These are phyloP conservation scores for Teratosphaeria viscida DNA, from an alignment of 2,329 filamentous ascomycete species.

Conservation along the genomic window DNA sequence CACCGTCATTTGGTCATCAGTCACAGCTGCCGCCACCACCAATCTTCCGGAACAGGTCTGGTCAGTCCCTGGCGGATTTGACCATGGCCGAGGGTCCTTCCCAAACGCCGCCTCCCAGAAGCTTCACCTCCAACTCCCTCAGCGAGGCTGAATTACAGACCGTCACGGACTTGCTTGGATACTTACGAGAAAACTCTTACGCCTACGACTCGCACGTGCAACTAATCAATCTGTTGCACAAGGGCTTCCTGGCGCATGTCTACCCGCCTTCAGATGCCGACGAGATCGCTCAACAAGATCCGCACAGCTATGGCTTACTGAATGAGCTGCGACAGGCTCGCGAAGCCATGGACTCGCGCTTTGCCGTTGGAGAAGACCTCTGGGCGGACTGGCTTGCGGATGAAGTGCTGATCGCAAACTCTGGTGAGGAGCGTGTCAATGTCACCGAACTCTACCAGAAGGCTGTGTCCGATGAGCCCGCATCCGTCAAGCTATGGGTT, in stretches of 20 bases:
- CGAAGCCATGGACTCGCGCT: constrained; percentile 50
- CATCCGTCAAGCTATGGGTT: constrained; percentile 64
- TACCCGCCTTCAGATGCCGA: constrained; percentile 9
- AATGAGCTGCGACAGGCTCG: constrained; percentile 40
- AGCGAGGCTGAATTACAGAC: constrained; percentile 33
- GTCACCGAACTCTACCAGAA: constrained; percentile 63
- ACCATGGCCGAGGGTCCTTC: constrained; percentile 38
- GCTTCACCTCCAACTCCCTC: constrained; percentile 32
- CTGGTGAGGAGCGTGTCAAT: constrained; percentile 55
- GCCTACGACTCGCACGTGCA: constrained; percentile 39
- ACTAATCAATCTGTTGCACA: constrained; percentile 39
- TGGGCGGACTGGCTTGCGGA: constrained; percentile 73
- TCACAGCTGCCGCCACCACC: constrained; percentile 7
- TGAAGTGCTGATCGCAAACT: constrained; percentile 50
- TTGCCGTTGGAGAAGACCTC: constrained; percentile 63
- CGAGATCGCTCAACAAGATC: constrained; percentile 16
- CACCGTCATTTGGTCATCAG: constrained; percentile 14
- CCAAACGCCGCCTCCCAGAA: constrained; percentile 31
- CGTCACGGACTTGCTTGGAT: constrained; percentile 34
- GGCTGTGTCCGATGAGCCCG: constrained; percentile 60
- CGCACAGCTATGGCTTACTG: constrained; percentile 35
- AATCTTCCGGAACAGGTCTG: constrained; percentile 30
- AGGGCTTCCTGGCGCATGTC: constrained; percentile 36
- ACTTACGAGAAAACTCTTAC: constrained; percentile 37
- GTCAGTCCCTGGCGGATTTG: constrained; percentile 35